Evolutionary conservation across 202 grass and related monocot species (phyloP).

Genomic region (Elaeis oleifera): DNA sequence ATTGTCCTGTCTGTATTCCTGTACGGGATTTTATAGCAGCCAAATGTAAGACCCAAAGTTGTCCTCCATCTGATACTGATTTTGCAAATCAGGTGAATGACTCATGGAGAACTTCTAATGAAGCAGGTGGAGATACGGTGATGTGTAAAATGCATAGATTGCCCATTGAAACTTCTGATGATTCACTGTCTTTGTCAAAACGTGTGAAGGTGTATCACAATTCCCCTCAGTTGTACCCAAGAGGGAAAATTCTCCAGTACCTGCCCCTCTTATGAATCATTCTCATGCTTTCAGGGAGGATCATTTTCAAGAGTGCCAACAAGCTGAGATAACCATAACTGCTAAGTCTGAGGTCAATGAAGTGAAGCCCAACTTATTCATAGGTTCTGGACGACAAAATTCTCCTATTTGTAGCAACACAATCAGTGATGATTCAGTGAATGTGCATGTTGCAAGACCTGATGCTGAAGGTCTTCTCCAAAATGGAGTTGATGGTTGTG

Average conservation of each 20-base stretch:
- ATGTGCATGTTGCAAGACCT: slow-evolving; percentile 33
- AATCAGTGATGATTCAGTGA: slow-evolving; percentile 25
- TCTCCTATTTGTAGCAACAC: slow-evolving; percentile 32
- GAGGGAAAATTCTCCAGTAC: slow-evolving; percentile 42
- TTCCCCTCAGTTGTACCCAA: slow-evolving; percentile 27
- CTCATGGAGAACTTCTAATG: slow-evolving; percentile 38
- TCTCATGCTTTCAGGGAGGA: slow-evolving; percentile 44
- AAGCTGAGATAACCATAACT: slow-evolving; percentile 36
- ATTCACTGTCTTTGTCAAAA: slow-evolving; percentile 50
- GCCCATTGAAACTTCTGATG: slow-evolving; percentile 48
- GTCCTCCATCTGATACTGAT: slow-evolving; percentile 32
- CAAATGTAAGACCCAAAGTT: slow-evolving; percentile 27
- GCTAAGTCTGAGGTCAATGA: slow-evolving; percentile 47
- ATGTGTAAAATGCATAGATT: slow-evolving; percentile 35
- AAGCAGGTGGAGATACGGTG: slow-evolving; percentile 53
- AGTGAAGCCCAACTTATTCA: slow-evolving; percentile 33
- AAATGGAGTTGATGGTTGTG: slow-evolving; percentile 35
- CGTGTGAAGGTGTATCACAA: slow-evolving; percentile 45
- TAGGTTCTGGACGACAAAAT: slow-evolving; percentile 36
- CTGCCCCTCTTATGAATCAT: slow-evolving; percentile 35
- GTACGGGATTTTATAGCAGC: slow-evolving; percentile 37
- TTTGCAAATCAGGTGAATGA: slow-evolving; percentile 34
- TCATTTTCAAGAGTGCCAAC: slow-evolving; percentile 47
- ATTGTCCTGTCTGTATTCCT: slow-evolving; percentile 77
- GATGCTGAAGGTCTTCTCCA: slow-evolving; percentile 41